phyloP scores from a whole-genome alignment of 305 asterid genomes.

The Fraxinus floribunda region DNA sequence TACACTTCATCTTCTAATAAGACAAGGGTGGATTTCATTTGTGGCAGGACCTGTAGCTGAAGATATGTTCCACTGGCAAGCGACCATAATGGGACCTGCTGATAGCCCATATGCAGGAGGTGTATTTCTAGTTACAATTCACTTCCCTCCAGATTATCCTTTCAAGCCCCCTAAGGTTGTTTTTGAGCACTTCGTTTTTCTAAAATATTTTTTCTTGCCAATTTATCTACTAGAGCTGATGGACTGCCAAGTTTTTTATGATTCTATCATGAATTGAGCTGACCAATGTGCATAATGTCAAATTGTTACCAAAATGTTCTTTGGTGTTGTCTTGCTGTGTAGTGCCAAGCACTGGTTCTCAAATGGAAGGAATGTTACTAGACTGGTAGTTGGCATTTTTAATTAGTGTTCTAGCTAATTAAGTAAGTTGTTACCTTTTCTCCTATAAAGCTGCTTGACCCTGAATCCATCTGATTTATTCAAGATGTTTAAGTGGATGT shows the following conservation, averaged over 20 bases:
- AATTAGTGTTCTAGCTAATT: neutral
- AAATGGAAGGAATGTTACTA: neutral
- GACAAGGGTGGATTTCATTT: constrained; percentile 6
- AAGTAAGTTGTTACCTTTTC: neutral
- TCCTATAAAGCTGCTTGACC: neutral
- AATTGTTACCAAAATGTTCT: neutral
- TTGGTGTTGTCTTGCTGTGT: neutral
- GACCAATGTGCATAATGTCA: neutral
- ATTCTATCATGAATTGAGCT: neutral
- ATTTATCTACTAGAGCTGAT: neutral
- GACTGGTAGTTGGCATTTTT: neutral
- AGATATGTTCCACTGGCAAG: constrained; percentile 49
- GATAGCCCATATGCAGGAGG: constrained; percentile 40
- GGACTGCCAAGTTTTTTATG: neutral
- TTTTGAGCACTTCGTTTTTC: neutral
- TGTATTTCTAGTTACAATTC: constrained; percentile 33
- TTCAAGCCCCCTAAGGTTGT: constrained; percentile 46
- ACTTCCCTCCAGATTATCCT: constrained; percentile 45
- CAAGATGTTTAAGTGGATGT: neutral
- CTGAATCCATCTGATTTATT: neutral
- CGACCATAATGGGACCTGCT: constrained; percentile 41
- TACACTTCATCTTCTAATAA: constrained; percentile 7
- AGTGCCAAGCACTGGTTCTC: neutral
- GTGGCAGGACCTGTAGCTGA: constrained; percentile 42
- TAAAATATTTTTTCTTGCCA: neutral